Base-by-base conservation (phyloP, 148 eudicot genomes). In the Polygonum aviculare region DNA sequence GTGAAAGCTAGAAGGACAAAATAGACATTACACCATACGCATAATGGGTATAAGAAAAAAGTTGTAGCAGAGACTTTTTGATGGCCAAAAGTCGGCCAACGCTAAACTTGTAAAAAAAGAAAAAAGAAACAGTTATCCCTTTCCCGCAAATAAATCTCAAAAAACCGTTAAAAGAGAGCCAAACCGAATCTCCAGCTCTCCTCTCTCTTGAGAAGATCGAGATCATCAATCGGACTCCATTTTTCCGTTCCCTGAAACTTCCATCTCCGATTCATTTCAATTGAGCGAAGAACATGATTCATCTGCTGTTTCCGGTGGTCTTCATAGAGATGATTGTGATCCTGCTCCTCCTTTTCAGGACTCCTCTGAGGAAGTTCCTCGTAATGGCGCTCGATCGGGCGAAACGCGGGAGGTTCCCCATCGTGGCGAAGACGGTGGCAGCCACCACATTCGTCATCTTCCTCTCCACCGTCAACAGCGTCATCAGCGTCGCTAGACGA, bases 381-480 rank as follows among this genome's bases (percentile, higher is more conserved):
- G 78, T 81, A 0, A 59, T 80, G 78, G 83, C 82, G 0, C 31
- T 86, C 51, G 86, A 86, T 79, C 79, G 81, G 2, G 69, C 79
- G 73, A 86, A 86, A 35, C 76, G 81, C 7, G 81, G 86, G 33
- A 81, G 81, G 44, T 79, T 81, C 7, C 84, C 84, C 2, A 73
- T 81, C 7, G 59, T 85, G 0, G 75, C 77, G 19, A 81, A 78
- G 15, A 81, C 86, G 3, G 78, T 81, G 35, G 78, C 75, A 4
- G 82, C 79, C 16, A 79, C 86, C 0, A 26, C 81, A 12, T 39
- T 83, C 5, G 81, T 79, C 44, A 47, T 81, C 51, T 65, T 85
- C 0, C 35, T 77, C 38, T 74, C 78, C 10, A 74, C 39, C 26
- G 74, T 83, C 2, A 7, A 74, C n/a, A 74, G 57, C 57, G 52